Evolutionary conservation across 495 filamentous ascomycete species (phyloP).

Genomic region (Penicillium macrosclerotiorum): DNA sequence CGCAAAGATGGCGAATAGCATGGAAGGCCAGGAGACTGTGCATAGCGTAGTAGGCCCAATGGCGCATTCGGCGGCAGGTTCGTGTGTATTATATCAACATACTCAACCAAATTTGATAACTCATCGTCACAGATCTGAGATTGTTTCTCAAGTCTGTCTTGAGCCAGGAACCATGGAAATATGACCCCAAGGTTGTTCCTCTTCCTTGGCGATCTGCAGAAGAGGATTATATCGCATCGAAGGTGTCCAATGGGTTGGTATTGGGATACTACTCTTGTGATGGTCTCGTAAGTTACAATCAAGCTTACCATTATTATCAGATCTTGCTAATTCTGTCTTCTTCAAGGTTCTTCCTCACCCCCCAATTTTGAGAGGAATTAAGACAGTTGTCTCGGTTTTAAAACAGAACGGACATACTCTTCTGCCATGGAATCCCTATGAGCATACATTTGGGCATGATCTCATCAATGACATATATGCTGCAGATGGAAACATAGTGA

Average conservation of each 20-base stretch:
- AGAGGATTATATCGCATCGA: constrained; percentile 22
- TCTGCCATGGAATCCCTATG: constrained; percentile 40
- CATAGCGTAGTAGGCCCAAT: constrained; percentile 38
- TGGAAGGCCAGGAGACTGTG: constrained; percentile 35
- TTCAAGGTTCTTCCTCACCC: constrained; percentile 21
- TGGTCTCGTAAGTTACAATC: constrained; percentile 13
- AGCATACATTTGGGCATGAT: constrained; percentile 31
- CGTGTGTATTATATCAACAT: constrained; percentile 15
- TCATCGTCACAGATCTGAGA: constrained; percentile 21
- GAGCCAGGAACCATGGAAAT: constrained; percentile 28
- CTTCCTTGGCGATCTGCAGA: constrained; percentile 26
- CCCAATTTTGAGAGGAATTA: constrained; percentile 39
- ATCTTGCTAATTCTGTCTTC: background rate
- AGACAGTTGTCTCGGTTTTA: constrained; percentile 33
- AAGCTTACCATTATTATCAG: background rate
- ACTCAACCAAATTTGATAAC: background rate
- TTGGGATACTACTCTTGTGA: constrained; percentile 25
- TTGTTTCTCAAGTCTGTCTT: constrained; percentile 36
- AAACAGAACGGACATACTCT: constrained; percentile 37
- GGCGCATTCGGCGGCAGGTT: constrained; percentile 36
- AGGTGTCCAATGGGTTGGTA: constrained; percentile 24
- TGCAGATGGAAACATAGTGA: constrained; percentile 35
- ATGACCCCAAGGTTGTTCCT: constrained; percentile 30
- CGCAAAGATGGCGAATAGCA: constrained; percentile 21
- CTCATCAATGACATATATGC: constrained; percentile 38